These are phyloP conservation scores for Mortierella claussenii DNA, from an alignment of 192 early-diverging fungal genomes.

Conservation along the genomic window DNA sequence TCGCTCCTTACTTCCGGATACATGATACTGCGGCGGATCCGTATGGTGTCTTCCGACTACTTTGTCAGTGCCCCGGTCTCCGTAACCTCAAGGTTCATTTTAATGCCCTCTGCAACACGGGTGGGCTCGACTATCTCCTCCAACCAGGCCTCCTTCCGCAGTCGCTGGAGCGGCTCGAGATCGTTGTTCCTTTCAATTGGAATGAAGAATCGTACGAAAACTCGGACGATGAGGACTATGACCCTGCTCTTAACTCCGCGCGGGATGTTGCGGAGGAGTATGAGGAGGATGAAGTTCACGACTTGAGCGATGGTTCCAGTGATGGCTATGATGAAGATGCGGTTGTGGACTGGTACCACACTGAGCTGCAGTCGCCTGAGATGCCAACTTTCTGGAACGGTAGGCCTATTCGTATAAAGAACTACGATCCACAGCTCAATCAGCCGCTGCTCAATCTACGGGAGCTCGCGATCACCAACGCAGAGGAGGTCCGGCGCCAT, in stretches of 20 bases:
- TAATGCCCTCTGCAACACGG: neutral
- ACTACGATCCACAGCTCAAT: no score
- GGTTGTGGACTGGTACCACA: slow-evolving; percentile 2
- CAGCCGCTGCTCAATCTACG: slow-evolving; percentile 4
- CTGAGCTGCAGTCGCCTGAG: neutral
- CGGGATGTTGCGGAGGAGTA: slow-evolving; percentile 8
- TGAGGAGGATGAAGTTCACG: neutral
- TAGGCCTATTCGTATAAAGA: no score
- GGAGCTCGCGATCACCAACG: neutral
- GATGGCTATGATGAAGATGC: slow-evolving; percentile 9
- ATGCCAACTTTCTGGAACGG: no score
- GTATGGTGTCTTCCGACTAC: neutral
- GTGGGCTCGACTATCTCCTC: neutral
- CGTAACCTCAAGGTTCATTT: neutral
- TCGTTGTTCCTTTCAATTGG: neutral
- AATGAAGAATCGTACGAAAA: neutral
- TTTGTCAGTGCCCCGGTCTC: slow-evolving; percentile 5
- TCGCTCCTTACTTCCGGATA: neutral
- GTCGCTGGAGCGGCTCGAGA: slow-evolving; percentile 2
- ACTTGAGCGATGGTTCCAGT: neutral
- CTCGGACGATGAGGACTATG: slow-evolving; percentile 7
- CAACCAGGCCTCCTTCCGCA: slow-evolving; percentile 6
- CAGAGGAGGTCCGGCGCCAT: neutral
- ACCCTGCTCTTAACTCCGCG: neutral
- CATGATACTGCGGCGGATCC: neutral